Evolutionary conservation across 345 rosid genomes (phyloP).

Genomic region (Pugionium cornutum): DNA sequence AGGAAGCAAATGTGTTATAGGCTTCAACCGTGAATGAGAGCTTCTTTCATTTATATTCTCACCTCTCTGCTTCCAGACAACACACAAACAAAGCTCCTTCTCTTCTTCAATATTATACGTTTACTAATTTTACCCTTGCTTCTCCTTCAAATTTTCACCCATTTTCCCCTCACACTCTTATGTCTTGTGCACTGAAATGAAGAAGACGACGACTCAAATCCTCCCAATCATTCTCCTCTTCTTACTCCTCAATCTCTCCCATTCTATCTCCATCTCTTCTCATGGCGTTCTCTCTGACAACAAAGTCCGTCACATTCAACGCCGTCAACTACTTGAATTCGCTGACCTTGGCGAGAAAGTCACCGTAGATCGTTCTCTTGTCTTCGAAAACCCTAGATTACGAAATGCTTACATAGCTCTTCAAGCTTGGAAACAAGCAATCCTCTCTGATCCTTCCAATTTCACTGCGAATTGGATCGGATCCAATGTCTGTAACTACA

Average conservation of each 20-base stretch:
- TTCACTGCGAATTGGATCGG: too few relatives aligned
- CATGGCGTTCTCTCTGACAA: constrained; percentile 57
- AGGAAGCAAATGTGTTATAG: not conserved
- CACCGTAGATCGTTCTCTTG: constrained; percentile 62
- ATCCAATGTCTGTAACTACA: constrained; percentile 39
- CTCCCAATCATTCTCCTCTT: constrained; percentile 23
- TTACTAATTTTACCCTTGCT: constrained; percentile 23
- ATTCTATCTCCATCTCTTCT: constrained; percentile 36
- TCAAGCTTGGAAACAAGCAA: too few relatives aligned
- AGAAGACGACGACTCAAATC: constrained; percentile 41
- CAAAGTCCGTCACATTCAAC: constrained; percentile 62
- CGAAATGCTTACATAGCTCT: constrained; percentile 69
- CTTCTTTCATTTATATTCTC: constrained; percentile 44
- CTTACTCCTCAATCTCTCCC: constrained; percentile 34
- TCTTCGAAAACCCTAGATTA: constrained; percentile 58
- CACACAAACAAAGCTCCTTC: constrained; percentile 36
- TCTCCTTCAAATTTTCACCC: constrained; percentile 21
- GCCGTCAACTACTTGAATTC: constrained; percentile 80
- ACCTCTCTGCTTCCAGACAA: constrained; percentile 13
- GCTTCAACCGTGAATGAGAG: constrained; percentile 78
- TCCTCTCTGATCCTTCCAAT: too few relatives aligned
- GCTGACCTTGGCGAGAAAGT: constrained; percentile 70
- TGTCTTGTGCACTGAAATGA: constrained; percentile 84
- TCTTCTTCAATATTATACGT: constrained; percentile 36
- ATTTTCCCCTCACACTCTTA: constrained; percentile 42